Percentiles rank a stretch among this genome's conserved stretches.
Evolutionary conservation across 257 asterid genomes (phyloP).

Genomic region (Nicotiana noctiflora): DNA sequence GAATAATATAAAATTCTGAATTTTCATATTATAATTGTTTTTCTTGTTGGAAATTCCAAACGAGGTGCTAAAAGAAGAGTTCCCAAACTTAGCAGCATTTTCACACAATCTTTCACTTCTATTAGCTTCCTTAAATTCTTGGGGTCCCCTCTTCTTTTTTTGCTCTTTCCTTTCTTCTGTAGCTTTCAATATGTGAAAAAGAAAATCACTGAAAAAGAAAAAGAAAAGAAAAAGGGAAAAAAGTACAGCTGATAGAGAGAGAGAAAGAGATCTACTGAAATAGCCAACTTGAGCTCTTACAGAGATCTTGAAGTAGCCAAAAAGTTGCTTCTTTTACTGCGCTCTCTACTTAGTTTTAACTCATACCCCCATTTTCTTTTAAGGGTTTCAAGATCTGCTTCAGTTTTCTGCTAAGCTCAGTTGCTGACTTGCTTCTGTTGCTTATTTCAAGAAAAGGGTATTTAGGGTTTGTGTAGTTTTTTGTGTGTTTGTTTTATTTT

Average conservation of each 20-base stretch:
- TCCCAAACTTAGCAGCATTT: neutral
- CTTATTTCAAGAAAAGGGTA: neutral
- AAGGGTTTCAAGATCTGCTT: slow-evolving; percentile 58
- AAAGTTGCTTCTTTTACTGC: slow-evolving; percentile 47
- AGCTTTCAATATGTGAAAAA: slow-evolving; percentile 9
- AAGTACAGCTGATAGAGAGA: neutral
- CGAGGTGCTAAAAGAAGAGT: slow-evolving; percentile 1
- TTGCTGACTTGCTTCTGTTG: slow-evolving; percentile 15
- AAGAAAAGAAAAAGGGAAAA: neutral
- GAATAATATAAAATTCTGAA: no score
- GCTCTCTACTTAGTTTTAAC: slow-evolving; percentile 13
- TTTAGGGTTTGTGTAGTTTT: slow-evolving; percentile 11
- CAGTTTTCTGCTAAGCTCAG: no score
- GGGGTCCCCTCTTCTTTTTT: neutral
- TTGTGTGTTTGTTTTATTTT: neutral
- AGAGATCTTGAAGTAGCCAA: slow-evolving; percentile 27
- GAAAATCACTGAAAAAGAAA: slow-evolving; percentile 5
- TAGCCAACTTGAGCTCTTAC: slow-evolving; percentile 3
- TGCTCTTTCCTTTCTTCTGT: neutral
- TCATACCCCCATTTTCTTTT: slow-evolving; percentile 14
- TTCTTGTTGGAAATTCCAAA: neutral
- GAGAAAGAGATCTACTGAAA: slow-evolving; percentile 20
- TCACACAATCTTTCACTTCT: slow-evolving; percentile 5
- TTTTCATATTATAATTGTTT: neutral
- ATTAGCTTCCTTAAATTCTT: slow-evolving; percentile 18